Evolutionary conservation across 208 protist genomes (phyloP).

Genomic region (Spironucleus salmonicida): DNA sequence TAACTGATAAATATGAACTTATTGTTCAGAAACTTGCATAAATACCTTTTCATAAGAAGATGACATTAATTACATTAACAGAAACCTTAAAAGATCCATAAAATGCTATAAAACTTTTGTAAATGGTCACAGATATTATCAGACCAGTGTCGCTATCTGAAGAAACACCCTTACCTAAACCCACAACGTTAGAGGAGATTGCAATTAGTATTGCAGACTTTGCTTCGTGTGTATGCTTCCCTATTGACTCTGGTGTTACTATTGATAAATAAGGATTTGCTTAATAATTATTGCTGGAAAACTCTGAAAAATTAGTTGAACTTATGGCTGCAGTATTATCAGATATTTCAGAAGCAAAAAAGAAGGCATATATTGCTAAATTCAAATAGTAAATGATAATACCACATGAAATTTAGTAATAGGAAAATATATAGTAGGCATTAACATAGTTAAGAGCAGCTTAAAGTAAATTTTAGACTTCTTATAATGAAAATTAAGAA

Average conservation of each 20-base stretch:
- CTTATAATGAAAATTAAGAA: conserved; percentile 5
- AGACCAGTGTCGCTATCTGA: neutral
- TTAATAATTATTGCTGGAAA: neutral
- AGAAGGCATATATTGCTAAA: neutral
- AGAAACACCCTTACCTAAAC: neutral
- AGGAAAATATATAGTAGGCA: conserved; percentile 1
- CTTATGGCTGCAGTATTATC: neutral
- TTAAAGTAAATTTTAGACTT: neutral
- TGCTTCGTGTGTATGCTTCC: neutral
- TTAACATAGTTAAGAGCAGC: conserved; percentile 1
- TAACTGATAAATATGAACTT: too few relatives aligned
- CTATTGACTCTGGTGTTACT: neutral
- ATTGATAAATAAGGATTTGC: neutral
- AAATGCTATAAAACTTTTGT: neutral
- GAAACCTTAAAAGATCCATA: conserved; percentile 4
- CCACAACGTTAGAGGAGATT: neutral
- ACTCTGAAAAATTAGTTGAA: neutral
- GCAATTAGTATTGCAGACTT: neutral
- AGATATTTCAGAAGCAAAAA: neutral
- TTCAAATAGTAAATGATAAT: neutral
- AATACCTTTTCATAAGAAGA: neutral
- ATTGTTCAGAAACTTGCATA: too few relatives aligned
- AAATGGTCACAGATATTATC: neutral
- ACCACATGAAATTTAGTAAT: neutral
- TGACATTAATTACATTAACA: conserved; percentile 12